Conservation (phyloP, 306 rosid species). For the Cyclanthera cordifolia region DNA sequence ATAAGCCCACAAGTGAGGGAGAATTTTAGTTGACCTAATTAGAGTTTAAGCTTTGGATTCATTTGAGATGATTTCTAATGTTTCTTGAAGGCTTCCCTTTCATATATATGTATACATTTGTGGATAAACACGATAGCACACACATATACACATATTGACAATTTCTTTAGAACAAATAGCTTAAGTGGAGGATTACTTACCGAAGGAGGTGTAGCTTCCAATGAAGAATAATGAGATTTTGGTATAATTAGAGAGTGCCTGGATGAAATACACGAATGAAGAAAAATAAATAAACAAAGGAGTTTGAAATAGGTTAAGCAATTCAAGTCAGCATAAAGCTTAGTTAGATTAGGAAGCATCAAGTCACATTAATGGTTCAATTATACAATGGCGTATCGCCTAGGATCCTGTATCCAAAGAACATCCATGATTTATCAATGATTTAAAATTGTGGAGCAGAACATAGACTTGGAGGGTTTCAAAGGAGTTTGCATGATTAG, state of each 20-base stretch:
- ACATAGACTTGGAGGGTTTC: neutral
- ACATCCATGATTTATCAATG: neutral
- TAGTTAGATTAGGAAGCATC: neutral
- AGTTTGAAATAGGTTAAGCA: neutral
- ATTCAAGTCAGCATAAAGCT: neutral
- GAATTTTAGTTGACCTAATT: too few relatives aligned
- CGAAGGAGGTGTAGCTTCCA: constrained; percentile 78
- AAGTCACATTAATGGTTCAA: neutral
- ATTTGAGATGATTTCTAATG: neutral
- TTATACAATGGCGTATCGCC: neutral
- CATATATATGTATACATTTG: neutral
- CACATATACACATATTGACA: neutral
- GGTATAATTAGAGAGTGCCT: constrained; percentile 98
- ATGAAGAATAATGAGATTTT: constrained; percentile 68
- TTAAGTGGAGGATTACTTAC: constrained; percentile 43
- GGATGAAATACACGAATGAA: neutral
- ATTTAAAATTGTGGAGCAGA: neutral
- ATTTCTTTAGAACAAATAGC: neutral
- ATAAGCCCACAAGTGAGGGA: too few relatives aligned
- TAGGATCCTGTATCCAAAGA: neutral
- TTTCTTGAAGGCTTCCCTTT: neutral
- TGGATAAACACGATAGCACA: neutral
- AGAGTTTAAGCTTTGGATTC: too few relatives aligned
- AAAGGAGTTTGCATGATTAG: neutral
- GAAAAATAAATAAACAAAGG: neutral